Base-by-base conservation (phyloP, 2,329 filamentous ascomycete species). In the Alternaria sp. region DNA sequence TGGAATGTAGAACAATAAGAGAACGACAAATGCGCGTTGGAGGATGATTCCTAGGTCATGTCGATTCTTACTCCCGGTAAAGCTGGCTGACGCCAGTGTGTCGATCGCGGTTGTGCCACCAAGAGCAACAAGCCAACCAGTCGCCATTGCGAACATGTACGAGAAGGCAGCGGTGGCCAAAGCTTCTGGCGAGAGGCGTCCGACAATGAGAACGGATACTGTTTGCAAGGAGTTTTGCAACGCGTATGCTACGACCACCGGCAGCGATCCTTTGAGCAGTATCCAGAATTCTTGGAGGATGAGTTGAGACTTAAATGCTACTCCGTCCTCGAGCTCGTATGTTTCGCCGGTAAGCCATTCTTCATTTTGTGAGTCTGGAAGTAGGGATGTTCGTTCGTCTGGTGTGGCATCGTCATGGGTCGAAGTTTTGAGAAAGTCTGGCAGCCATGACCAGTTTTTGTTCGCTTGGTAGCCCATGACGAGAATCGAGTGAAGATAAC, bases 71-170 rank as follows among this genome's bases (percentile, higher is more conserved):
- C 90, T 91, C 0, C 90, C 90, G 0, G 92, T 96, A 74, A 92
- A 96, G 42, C 88, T 89, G 45, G 89, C 91, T 0, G 91, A 93
- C 2, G 91, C 92, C 24, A 96, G 81, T 0, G 92, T 96, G 74
- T 96, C 92, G 41, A 96, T 84, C 0, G 92, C 92, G 1, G 91
- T 96, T 0, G 91, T 93, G 7, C 92, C 92, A 28, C 92, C 92
- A 4, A 96, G 84, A 0, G 89, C 92, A 58, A 96, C 90, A 36
- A 96, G 84, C 92, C 92, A 96, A 0, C 88, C 92, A 0, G 91
- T 92, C 23, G 90, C 88, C 90, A 94, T 93, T 54, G 92, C 92
- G 68, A 96, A 96, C 92, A 96, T 96, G 80, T 95, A 94, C 2
- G 90, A 91, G 71, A 96, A 96, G 0, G 92, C 92, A 1, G 91